Evolutionary conservation across 192 early-diverging fungal genomes (phyloP).

Genomic region (Geranomyces michiganensis): DNA sequence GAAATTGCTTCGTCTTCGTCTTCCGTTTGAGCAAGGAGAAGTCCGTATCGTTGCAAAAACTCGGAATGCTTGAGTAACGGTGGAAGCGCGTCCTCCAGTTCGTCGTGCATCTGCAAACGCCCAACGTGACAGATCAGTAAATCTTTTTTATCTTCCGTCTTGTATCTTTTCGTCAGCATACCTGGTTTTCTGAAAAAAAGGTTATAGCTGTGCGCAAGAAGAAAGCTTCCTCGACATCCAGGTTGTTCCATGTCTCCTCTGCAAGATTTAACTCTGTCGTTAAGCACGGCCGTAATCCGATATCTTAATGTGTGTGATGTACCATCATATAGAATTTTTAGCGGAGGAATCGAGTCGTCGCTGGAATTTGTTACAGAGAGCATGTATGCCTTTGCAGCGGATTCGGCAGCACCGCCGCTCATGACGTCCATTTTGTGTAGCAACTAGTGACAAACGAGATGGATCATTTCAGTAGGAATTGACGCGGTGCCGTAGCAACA

Average conservation of each 20-base stretch:
- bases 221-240: constrained; percentile 59
- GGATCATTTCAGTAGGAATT: no score
- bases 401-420: constrained; percentile 15
- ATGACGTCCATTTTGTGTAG: constrained; percentile 29
- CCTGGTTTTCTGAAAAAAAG: constrained; percentile 19
- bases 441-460: constrained; percentile 4
- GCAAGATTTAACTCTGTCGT: no score
- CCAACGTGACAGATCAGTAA: no score
- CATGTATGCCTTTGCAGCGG: constrained; percentile 20
- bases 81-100: constrained; percentile 29
- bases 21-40: constrained; percentile 52
- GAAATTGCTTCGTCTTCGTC: constrained; percentile 51
- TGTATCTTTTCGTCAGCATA: no score
- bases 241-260: constrained; percentile 52
- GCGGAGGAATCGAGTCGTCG: background rate
- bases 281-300: background rate
- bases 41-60: constrained; percentile 43
- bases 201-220: constrained; percentile 24
- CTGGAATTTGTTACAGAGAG: background rate
- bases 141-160: no score
- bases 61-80: constrained; percentile 21
- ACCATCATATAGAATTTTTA: background rate
- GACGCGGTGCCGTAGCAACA: background rate
- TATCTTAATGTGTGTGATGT: no score
- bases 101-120: constrained; percentile 23